These are phyloP conservation scores for Abelmoschus esculentus DNA, from an alignment of 345 rosid genomes.

Conservation along the genomic window DNA sequence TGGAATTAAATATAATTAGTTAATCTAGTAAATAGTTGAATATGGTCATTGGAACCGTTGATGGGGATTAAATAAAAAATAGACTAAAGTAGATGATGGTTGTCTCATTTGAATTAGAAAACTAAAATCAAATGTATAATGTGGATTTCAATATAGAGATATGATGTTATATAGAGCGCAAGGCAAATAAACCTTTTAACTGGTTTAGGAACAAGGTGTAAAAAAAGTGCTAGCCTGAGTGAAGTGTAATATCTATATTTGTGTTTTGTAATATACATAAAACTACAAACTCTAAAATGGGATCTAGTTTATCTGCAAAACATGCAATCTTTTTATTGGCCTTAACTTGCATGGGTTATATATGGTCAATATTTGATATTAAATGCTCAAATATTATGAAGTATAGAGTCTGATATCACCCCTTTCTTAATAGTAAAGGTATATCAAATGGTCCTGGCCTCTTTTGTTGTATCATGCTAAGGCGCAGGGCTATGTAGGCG, in stretches of 20 bases:
- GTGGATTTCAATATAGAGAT: not conserved
- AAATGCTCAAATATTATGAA: not conserved
- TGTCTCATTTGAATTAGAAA: not conserved
- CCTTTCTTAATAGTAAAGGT: not conserved
- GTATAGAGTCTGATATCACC: not conserved
- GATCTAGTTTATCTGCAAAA: not conserved
- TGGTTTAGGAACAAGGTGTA: too few relatives aligned
- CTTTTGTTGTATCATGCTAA: not conserved
- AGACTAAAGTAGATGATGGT: not conserved
- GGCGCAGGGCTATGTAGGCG: too few relatives aligned
- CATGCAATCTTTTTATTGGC: not conserved
- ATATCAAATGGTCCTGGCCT: not conserved
- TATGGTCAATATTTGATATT: not conserved
- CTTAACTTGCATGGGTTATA: not conserved
- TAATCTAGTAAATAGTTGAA: not conserved
- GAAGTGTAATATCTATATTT: too few relatives aligned
- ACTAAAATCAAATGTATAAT: not conserved
- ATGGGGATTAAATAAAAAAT: slow-evolving; percentile 1
- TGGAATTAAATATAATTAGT: not conserved
- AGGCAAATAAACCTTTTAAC: not conserved
- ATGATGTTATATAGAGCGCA: not conserved
- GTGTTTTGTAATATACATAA: not conserved
- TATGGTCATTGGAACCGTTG: not conserved
- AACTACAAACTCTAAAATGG: not conserved
- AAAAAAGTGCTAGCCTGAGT: too few relatives aligned